Base-by-base conservation (phyloP, 2,329 filamentous ascomycete genomes). In the Diplodia intermedia region DNA sequence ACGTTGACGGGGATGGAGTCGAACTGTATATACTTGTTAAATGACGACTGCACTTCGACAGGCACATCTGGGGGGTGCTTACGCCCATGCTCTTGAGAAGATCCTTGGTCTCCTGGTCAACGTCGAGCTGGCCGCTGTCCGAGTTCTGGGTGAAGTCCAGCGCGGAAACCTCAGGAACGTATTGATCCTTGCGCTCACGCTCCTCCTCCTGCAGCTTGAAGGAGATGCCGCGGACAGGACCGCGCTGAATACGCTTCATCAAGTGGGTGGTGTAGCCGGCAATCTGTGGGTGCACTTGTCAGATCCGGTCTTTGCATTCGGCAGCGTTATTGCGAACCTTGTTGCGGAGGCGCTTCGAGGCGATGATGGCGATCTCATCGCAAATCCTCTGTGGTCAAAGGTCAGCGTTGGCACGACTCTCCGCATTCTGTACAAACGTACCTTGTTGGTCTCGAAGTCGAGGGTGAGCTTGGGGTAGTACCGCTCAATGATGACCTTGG, bases 201-300 rank as follows among this genome's bases (percentile, higher is more conserved):
- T 99, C 95, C 88, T 99, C 95, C 88, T 99, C 95, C 87, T 99
- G 95, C 71, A 99, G 92, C 90, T 99, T 99, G 94, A 99, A 99
- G 85, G 96, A 99, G 86, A 99, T 99, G 88, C 95, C 95, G 79
- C 95, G 96, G 85, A 99, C 95, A 75, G 95, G 95, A 75, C 95
- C 95, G 83, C 95, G 93, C 89, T 98, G 95, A 79, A 99, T 99
- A 85, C 95, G 95, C 91, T 98, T 98, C 96, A 99, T 99, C 85
- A 96, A 83, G 83, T 63, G 67, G 75, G 94, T 97, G 79, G 94
- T 97, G 89, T 96, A 97, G 78, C 94, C 94, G 79, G 94, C 94
- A 86, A 97, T 96, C 92, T 94, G 68, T 29, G n/a, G 20, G 33
- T 8, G 40, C 11, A 14, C 14, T 4, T n/a, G 40, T 52, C 33